Base-by-base conservation (phyloP, 768 basidiomycete species). In the Asterophora parasitica region DNA sequence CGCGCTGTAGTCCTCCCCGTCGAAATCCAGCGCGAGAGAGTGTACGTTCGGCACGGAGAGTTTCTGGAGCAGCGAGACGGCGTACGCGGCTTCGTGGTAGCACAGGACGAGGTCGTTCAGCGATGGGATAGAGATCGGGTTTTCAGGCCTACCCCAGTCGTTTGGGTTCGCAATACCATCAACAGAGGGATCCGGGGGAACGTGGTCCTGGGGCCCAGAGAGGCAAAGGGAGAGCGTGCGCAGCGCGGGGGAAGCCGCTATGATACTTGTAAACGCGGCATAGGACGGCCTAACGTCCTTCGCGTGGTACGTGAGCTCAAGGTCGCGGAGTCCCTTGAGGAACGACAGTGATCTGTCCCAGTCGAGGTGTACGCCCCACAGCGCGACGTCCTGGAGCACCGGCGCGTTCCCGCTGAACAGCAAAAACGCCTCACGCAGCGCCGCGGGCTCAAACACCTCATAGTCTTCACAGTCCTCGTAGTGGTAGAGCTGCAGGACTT, bases 361-460 rank as follows among this genome's bases (percentile, higher is more conserved):
- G 48, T 81, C 74, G 28, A 88, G 61, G 51, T 85, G 85, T 4
- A 87, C 81, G 33, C 84, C 85, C 80, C 82, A 85, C 20, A 89
- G 67, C 8, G 68, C 66, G 28, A 79, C 62, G 4, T 64, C 56
- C n/a, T 60, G 65, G 11, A 89, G 66, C 7, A 67, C 71, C 1
- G 87, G 87, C 13, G 72, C 72, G 19, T 75, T 72, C 2, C 77
- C 71, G 45, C 77, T 70, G 56, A 88, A 81, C 13, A 78, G 70
- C 9, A 72, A 64, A 52, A 74, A 73, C 16, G 65, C 65, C 8
- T 65, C 67, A 35, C 61, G 64, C 38, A 78, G 67, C 15, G 69
- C 64, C 13, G 64, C 60, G 4, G 74, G 73, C 3, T 52, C 48
- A 64, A 82, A 78, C 6, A 46, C 48, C 2, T 67, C 69, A 30